These are phyloP conservation scores for Pestalotiopsis sp. DNA, from an alignment of 2,329 filamentous ascomycete genomes.

Conservation along the genomic window DNA sequence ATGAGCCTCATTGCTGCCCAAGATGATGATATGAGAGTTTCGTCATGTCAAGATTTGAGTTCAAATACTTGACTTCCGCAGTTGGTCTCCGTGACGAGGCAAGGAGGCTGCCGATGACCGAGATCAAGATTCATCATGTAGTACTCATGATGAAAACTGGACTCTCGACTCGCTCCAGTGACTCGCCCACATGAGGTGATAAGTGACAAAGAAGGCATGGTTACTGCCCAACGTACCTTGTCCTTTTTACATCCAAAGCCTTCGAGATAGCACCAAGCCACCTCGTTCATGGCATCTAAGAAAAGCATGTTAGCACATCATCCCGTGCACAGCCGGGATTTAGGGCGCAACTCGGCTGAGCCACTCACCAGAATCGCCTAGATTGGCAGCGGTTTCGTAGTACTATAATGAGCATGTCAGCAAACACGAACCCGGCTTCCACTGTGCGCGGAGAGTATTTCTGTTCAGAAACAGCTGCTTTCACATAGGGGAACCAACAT, in stretches of 20 bases:
- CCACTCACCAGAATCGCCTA: conserved; percentile 78
- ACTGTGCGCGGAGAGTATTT: background rate
- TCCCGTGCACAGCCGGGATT: too few species aligned
- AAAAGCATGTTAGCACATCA: background rate
- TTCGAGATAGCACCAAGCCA: conserved; percentile 92
- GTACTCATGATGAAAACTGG: background rate
- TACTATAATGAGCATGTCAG: conserved; percentile 59
- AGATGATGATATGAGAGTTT: conserved; percentile 27
- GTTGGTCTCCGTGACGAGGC: background rate
- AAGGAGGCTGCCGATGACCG: conserved; percentile 6
- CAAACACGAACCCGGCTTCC: background rate
- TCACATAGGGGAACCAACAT: conserved; percentile 48
- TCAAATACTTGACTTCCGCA: background rate
- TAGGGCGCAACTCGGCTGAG: background rate
- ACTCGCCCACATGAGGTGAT: conserved; percentile 21
- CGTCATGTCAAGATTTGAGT: background rate
- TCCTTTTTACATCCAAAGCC: conserved; percentile 98
- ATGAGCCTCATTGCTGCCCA: conserved; percentile 44
- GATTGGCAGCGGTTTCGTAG: conserved; percentile 95
- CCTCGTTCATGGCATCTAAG: conserved; percentile 93
- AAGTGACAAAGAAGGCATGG: conserved; percentile 24
- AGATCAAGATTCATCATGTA: background rate
- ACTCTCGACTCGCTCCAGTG: background rate
- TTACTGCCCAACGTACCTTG: conserved; percentile 72
- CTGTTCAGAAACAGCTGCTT: background rate